Evolutionary conservation across 2,329 filamentous ascomycete genomes (phyloP), one percentile per base, ranked within the genome.

Genomic region (Neofusicoccum cordaticola): DNA sequence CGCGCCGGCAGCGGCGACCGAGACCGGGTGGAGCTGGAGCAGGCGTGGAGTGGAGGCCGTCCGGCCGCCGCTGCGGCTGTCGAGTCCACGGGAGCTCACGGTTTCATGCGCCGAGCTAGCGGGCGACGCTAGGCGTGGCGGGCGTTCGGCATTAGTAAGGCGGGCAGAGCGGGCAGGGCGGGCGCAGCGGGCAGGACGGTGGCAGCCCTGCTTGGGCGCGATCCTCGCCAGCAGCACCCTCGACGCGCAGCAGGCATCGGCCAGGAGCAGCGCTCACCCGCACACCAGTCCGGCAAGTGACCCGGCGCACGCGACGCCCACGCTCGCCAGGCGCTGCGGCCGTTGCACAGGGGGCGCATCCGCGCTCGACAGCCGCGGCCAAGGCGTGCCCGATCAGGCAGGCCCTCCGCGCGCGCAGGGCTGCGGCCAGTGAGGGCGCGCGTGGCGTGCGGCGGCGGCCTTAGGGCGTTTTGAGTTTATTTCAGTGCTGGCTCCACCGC

Each of bases 401-500:
- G 35, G 19, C 45, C 22, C 52, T 51, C 63, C 63, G 63, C 22
- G 44, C 19, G 22, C 53, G 63, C 63, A 64, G 52, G 45, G 47
- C 48, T 9, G 37, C 62, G 34, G 62, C 62, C 62, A 64, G 27
- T 41, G 47, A 45, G 63, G 27, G 34, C 44, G 48, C 37, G 22
- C 48, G 61, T 66, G 65, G 65, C 65, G 64, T 60, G 62, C 41
- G 64, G 56, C 66, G 61, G 60, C 52, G 61, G 61, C 50, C 37
- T 66, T 67, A 67, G 66, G 65, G 62, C 56, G 66, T 66, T 67
- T 67, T 48, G 64, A 66, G 64, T 67, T 66, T 67, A 67, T 66
- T 64, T 67, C 61, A 64, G 64, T 57, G 42, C 35, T 44, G 48
- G 65, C 31, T 65, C 47, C 50, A 65, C 52, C 41, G 45, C 37